phyloP scores from a whole-genome alignment of 1,284 basidiomycete genomes.

The Sporisorium graminicola region DNA sequence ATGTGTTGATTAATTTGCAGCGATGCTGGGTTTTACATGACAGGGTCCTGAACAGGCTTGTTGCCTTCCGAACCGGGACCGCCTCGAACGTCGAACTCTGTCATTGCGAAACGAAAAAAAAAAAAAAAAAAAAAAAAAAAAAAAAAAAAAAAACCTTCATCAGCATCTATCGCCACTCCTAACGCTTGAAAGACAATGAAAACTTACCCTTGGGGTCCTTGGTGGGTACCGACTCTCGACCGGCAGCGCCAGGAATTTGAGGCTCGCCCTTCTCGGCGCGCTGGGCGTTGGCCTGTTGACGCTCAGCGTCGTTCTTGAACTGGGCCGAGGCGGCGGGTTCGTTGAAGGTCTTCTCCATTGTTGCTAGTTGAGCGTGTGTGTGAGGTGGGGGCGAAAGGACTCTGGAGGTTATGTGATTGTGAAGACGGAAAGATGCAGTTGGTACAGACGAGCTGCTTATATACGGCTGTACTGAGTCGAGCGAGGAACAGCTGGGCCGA shows the following conservation, averaged over 20 bases:
- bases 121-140: too few species aligned
- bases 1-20: not conserved
- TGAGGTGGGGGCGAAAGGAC: too few species aligned
- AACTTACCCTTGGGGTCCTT: constrained; percentile 55
- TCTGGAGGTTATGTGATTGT: too few species aligned
- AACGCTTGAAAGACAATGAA: too few species aligned
- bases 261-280: constrained; percentile 47
- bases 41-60: constrained; percentile 56
- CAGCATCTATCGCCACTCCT: not conserved
- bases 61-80: constrained; percentile 53
- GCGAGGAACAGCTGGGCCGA: not conserved
- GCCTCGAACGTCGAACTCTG: constrained; percentile 55
- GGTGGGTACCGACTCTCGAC: constrained; percentile 44
- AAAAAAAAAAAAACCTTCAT: not conserved
- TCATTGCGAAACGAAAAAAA: too few species aligned
- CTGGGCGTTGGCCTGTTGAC: constrained; percentile 46
- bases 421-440: not conserved
- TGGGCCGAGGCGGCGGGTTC: constrained; percentile 22
- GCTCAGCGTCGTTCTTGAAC: constrained; percentile 37
- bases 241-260: constrained; percentile 50
- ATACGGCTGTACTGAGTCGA: not conserved
- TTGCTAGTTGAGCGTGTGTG: not conserved
- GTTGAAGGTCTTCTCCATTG: constrained; percentile 58
- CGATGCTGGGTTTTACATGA: constrained; percentile 19
- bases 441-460: not conserved